phyloP scores from a whole-genome alignment of 2,329 filamentous ascomycete species.

The Didymella segeticola region DNA sequence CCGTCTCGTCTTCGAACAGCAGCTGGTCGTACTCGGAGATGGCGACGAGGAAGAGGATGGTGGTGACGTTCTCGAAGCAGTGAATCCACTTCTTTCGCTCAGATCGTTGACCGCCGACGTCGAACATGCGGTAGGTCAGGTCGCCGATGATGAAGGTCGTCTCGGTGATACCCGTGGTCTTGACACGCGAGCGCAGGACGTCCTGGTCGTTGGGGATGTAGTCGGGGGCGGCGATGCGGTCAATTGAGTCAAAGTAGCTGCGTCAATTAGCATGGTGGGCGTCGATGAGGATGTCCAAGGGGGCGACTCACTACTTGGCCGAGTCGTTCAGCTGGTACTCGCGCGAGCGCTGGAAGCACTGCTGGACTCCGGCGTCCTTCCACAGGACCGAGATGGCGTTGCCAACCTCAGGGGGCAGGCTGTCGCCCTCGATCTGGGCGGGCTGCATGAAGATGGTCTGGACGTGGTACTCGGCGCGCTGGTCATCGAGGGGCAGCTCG shows the following conservation, averaged over 20 bases:
- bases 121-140: conserved; percentile 96
- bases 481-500: conserved; percentile 84
- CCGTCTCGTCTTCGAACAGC: conserved; percentile 93
- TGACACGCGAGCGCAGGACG: conserved; percentile 92
- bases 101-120: conserved; percentile 92
- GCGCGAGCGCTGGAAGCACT: conserved; percentile 93
- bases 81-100: conserved; percentile 99
- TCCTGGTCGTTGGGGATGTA: conserved; percentile 97
- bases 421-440: conserved; percentile 93
- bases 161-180: conserved; percentile 97
- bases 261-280: conserved; percentile 22
- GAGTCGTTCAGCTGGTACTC: conserved; percentile 98
- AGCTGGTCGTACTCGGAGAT: conserved; percentile 98
- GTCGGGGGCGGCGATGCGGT: conserved; percentile 86
- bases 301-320: conserved; percentile 80
- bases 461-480: conserved; percentile 94
- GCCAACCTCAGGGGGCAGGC: conserved; percentile 91
- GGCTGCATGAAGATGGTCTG: conserved; percentile 99
- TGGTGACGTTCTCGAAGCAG: conserved; percentile 97
- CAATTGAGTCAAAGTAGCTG: conserved; percentile 95
- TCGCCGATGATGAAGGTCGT: conserved; percentile 96
- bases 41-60: conserved; percentile 94
- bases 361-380: conserved; percentile 91
- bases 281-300: neutral
- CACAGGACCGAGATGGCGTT: conserved; percentile 90